phyloP scores from a whole-genome alignment of 768 basidiomycete species.

The Lentinus brumalis region DNA sequence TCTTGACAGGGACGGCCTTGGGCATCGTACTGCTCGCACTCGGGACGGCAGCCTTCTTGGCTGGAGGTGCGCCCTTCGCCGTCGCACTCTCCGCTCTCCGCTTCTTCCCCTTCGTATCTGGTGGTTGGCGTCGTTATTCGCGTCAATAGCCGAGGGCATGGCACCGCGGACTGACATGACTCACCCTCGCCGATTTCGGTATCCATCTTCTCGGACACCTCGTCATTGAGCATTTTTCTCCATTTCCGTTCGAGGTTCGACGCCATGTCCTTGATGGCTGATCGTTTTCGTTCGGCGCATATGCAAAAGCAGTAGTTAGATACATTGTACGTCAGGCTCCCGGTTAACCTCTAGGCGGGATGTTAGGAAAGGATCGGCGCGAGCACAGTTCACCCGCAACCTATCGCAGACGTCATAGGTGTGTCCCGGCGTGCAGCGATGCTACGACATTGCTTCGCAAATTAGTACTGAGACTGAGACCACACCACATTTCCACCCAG shows the following conservation, averaged over 20 bases:
- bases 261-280: constrained; percentile 94
- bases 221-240: constrained; percentile 63
- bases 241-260: constrained; percentile 84
- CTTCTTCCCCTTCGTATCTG: constrained; percentile 70
- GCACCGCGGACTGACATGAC: constrained; percentile 56
- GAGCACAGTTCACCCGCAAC: too few species aligned
- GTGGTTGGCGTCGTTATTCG: constrained; percentile 17
- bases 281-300: constrained; percentile 39
- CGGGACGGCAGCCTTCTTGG: constrained; percentile 67
- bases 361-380: constrained; percentile 3
- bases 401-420: too few species aligned
- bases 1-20: constrained; percentile 50
- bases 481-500: too few species aligned
- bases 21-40: constrained; percentile 40
- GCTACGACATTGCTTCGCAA: too few species aligned
- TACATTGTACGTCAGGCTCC: constrained; percentile 42
- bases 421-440: too few species aligned
- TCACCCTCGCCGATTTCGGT: constrained; percentile 59
- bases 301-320: constrained; percentile 62
- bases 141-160: constrained; percentile 27
- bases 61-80: constrained; percentile 49
- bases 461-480: too few species aligned
- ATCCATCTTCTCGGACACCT: constrained; percentile 40
- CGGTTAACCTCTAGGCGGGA: constrained; percentile 7
- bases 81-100: constrained; percentile 64